A percentile compares a stretch with the other conserved stretches of the same genome.
Evolutionary conservation across 345 rosid genomes (phyloP).

Genomic region (Lumnitzera racemosa): DNA sequence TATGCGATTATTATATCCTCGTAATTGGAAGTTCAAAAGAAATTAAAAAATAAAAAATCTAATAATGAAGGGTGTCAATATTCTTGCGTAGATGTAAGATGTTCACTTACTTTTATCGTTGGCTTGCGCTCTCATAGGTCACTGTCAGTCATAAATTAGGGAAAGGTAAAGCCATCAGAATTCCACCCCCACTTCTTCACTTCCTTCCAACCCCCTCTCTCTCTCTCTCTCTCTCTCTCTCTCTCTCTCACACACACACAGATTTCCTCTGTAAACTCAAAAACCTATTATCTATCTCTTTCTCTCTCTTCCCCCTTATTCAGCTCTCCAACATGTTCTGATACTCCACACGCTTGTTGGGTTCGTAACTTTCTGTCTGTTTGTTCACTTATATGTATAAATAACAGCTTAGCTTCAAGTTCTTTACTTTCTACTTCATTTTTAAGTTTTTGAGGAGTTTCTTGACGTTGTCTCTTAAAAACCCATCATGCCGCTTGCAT

Average conservation of each 20-base stretch:
- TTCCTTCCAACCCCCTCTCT: neutral
- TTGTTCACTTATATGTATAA: neutral
- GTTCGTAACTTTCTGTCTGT: neutral
- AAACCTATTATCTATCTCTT: constrained; percentile 8
- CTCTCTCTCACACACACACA: neutral
- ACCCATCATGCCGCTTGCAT: constrained; percentile 33
- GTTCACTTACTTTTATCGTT: constrained; percentile 11
- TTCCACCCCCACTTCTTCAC: constrained; percentile 1
- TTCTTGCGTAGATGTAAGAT: constrained; percentile 1
- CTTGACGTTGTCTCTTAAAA: neutral
- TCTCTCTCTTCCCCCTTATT: neutral
- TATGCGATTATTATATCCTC: too few species aligned
- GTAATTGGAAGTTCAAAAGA: too few species aligned
- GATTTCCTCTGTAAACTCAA: constrained; percentile 5
- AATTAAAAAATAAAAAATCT: neutral
- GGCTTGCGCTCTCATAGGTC: constrained; percentile 38
- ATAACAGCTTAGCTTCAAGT: neutral
- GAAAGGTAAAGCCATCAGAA: constrained; percentile 20
- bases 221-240: constrained; percentile 17
- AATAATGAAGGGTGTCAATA: neutral
- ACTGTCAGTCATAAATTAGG: constrained; percentile 40
- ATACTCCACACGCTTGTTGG: neutral
- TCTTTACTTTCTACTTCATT: neutral
- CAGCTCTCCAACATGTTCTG: neutral
- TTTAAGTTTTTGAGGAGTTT: neutral